A percentile compares a stretch with the other conserved stretches of the same genome.
Evolutionary conservation across 345 rosid genomes (phyloP).

Genomic region (Xanthoceras sorbifolium): DNA sequence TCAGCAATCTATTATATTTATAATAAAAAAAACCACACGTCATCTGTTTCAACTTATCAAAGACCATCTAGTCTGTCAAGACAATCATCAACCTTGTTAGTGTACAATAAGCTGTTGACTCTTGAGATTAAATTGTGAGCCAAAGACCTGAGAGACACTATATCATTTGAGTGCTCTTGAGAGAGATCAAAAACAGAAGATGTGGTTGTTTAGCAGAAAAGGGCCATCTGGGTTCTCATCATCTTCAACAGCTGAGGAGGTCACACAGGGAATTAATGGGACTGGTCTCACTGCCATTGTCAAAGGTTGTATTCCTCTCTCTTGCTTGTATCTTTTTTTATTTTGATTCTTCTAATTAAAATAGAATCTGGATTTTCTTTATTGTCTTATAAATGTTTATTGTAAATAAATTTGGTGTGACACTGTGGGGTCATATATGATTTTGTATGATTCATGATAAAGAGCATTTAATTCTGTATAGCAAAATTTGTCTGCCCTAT

Average conservation of each 20-base stretch:
- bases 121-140: not conserved
- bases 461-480: not conserved
- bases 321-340: not conserved
- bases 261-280: constrained; percentile 65
- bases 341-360: no score
- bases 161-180: not conserved
- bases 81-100: no score
- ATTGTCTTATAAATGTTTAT: not conserved
- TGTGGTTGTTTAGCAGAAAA: constrained; percentile 50
- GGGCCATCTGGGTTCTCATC: constrained; percentile 65
- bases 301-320: constrained; percentile 42
- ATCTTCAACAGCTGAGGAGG: constrained; percentile 72
- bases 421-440: not conserved
- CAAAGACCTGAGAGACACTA: no score
- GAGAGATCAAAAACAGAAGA: not conserved
- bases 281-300: constrained; percentile 76
- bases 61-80: no score
- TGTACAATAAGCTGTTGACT: not conserved
- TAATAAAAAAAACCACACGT: no score
- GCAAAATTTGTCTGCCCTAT: not conserved
- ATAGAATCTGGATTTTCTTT: not conserved
- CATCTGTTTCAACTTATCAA: no score
- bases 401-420: not conserved
- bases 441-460: not conserved
- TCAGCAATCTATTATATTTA: no score